These are phyloP conservation scores for Gynochthodes officinalis DNA, from an alignment of 257 asterid species.

Conservation along the genomic window DNA sequence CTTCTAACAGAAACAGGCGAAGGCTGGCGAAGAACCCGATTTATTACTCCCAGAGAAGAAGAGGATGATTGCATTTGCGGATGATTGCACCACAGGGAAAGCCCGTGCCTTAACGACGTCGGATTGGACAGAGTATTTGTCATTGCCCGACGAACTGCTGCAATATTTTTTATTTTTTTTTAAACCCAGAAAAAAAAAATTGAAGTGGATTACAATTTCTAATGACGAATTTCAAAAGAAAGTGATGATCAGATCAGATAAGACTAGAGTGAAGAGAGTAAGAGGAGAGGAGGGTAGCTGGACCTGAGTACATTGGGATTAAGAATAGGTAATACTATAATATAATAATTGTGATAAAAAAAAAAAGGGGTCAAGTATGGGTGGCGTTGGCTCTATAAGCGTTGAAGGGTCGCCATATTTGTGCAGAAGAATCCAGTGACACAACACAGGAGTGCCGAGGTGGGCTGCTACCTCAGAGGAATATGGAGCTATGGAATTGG, in stretches of 20 bases:
- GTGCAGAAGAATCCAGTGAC: no score
- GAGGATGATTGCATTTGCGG: slow-evolving; percentile 40
- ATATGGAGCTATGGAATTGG: background rate
- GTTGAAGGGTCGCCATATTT: background rate
- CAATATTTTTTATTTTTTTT: slow-evolving; percentile 15
- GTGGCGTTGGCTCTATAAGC: background rate
- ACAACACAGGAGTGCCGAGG: background rate
- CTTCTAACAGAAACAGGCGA: slow-evolving; percentile 32
- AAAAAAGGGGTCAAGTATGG: background rate
- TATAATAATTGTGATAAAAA: background rate
- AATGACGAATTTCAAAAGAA: background rate
- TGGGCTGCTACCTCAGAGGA: background rate
- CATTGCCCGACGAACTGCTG: slow-evolving; percentile 36
- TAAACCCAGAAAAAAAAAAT: slow-evolving; percentile 13
- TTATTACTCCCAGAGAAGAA: slow-evolving; percentile 34
- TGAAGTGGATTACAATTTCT: no score
- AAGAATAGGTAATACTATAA: background rate
- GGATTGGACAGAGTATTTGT: slow-evolving; percentile 50
- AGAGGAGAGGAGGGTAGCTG: background rate
- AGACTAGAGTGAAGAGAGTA: background rate
- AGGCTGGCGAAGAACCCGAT: slow-evolving; percentile 33
- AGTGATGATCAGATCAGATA: background rate
- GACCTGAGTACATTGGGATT: slow-evolving; percentile 4
- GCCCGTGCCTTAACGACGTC: slow-evolving; percentile 59
- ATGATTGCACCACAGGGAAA: slow-evolving; percentile 45